These are phyloP conservation scores for Sclerotinia sclerotiorum DNA, from an alignment of 2,329 filamentous ascomycete species.

Conservation along the genomic window DNA sequence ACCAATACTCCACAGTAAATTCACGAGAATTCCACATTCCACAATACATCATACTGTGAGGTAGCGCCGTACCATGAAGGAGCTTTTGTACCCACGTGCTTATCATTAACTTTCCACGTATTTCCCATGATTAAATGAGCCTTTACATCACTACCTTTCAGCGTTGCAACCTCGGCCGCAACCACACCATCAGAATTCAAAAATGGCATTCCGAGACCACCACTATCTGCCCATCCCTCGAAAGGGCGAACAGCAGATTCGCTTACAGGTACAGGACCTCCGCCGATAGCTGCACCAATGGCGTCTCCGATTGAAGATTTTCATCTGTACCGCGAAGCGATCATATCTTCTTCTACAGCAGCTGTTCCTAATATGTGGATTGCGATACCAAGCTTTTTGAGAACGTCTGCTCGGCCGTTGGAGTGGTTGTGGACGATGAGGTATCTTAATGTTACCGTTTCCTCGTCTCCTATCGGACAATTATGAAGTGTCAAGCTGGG, in stretches of 20 bases:
- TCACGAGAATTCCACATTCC: slow-evolving; percentile 16
- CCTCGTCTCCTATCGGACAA: slow-evolving; percentile 12
- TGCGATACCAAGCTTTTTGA: slow-evolving; percentile 7
- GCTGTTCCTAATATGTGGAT: slow-evolving; percentile 10
- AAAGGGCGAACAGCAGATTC: slow-evolving; percentile 1
- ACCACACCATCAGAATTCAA: slow-evolving; percentile 17
- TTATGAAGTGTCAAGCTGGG: background rate
- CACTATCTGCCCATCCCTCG: slow-evolving; percentile 11
- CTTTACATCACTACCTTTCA: slow-evolving; percentile 13
- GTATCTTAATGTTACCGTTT: slow-evolving; percentile 7
- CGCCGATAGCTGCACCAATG: slow-evolving; percentile 8
- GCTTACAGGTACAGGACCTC: background rate
- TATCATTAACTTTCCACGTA: slow-evolving; percentile 6
- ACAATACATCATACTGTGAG: slow-evolving; percentile 3
- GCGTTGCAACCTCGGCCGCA: background rate
- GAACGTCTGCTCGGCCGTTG: slow-evolving; percentile 1
- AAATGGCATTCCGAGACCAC: slow-evolving; percentile 9
- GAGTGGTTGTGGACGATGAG: slow-evolving; percentile 12
- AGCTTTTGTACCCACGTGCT: background rate
- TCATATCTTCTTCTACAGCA: background rate
- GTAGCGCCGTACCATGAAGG: background rate
- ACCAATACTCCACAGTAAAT: background rate
- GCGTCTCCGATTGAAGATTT: slow-evolving; percentile 4
- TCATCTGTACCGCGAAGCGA: background rate
- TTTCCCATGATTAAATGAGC: slow-evolving; percentile 4